Evolutionary conservation across 148 eudicot species (phyloP).

Genomic region (Drosera capensis): DNA sequence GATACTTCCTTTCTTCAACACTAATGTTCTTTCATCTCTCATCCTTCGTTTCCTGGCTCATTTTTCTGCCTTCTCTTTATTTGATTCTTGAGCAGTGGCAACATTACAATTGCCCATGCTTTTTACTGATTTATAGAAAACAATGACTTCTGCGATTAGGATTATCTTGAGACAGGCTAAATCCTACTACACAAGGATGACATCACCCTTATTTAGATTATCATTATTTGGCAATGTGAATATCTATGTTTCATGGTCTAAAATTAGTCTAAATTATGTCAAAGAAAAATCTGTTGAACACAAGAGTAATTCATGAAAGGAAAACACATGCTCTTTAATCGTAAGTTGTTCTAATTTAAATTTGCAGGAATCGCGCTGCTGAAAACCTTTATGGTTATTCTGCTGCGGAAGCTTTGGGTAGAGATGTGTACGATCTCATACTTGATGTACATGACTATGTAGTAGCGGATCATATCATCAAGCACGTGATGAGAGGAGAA

Average conservation of each 20-base stretch:
- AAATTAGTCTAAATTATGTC: neutral
- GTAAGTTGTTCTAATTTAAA: constrained; percentile 11
- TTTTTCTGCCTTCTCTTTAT: too few relatives aligned
- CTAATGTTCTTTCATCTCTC: too few relatives aligned
- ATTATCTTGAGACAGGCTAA: too few relatives aligned
- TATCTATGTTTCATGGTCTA: neutral
- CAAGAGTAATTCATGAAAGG: neutral
- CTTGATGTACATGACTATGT: constrained; percentile 29
- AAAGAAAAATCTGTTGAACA: neutral
- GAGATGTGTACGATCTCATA: constrained; percentile 33
- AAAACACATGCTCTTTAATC: constrained; percentile 4
- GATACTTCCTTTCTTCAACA: too few relatives aligned
- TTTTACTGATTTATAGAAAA: too few relatives aligned
- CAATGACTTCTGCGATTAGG: too few relatives aligned
- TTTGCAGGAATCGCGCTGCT: constrained; percentile 77
- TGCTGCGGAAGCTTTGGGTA: constrained; percentile 70
- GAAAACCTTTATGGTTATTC: constrained; percentile 76
- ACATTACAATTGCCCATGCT: too few relatives aligned
- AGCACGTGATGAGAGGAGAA: constrained; percentile 43
- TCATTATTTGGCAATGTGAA: too few relatives aligned
- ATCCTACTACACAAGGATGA: too few relatives aligned
- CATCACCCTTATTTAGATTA: too few relatives aligned
- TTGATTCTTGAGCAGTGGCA: too few relatives aligned
- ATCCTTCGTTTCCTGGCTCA: too few relatives aligned
- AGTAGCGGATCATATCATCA: constrained; percentile 32